Evolutionary conservation across 2,329 filamentous ascomycete species (phyloP).

Genomic region (Colletotrichum scovillei): DNA sequence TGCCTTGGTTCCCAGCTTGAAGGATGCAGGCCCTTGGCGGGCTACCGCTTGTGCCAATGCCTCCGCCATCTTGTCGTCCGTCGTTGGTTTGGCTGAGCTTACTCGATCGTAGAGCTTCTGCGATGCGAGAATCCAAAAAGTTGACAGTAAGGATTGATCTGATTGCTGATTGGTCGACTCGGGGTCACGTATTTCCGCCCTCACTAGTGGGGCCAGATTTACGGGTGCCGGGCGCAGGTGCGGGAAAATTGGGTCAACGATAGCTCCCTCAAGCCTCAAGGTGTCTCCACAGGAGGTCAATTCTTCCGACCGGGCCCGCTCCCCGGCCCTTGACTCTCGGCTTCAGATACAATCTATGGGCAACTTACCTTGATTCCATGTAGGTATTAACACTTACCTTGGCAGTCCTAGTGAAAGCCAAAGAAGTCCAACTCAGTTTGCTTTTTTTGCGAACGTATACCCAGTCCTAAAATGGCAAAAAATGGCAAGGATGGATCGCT

Average conservation of each 20-base stretch:
- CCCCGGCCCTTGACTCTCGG: neutral
- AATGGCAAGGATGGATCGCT: neutral
- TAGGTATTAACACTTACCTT: neutral
- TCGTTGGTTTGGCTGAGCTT: slow-evolving; percentile 17
- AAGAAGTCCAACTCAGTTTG: neutral
- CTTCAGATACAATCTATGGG: neutral
- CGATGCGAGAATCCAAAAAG: slow-evolving; percentile 32
- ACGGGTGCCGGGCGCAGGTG: neutral
- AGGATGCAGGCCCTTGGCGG: slow-evolving; percentile 52
- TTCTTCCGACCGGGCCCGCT: neutral
- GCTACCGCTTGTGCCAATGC: slow-evolving; percentile 49
- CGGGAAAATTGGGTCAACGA: neutral
- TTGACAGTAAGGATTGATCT: neutral
- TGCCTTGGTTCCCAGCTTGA: slow-evolving; percentile 64
- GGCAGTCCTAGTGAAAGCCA: neutral
- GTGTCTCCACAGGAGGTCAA: neutral
- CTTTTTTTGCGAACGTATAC: neutral
- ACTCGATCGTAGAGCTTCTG: neutral
- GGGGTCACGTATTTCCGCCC: slow-evolving; percentile 25
- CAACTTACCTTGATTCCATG: neutral
- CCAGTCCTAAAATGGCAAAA: neutral
- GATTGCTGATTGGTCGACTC: slow-evolving; percentile 27
- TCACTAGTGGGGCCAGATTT: neutral
- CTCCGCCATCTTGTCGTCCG: slow-evolving; percentile 50
- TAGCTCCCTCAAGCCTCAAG: neutral